phyloP scores from a whole-genome alignment of 2,329 filamentous ascomycete genomes.

The Colletotrichum eremochloae region DNA sequence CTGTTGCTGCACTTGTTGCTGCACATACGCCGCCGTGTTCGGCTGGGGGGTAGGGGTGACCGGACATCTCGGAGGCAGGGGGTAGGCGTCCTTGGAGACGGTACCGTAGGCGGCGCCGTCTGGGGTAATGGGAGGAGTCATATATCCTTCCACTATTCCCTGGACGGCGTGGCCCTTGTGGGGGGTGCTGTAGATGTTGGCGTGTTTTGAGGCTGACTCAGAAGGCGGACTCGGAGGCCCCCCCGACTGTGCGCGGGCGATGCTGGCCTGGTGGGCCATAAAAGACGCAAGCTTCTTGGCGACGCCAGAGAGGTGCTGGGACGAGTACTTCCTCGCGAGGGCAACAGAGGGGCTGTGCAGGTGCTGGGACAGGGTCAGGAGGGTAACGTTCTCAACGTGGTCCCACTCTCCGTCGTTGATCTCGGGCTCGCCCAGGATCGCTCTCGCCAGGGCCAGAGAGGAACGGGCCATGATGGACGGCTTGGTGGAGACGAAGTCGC shows the following conservation, averaged over 20 bases:
- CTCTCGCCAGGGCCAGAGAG: conserved; percentile 86
- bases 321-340: conserved; percentile 71
- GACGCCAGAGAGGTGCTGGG: conserved; percentile 65
- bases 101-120: conserved; percentile 72
- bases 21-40: conserved; percentile 53
- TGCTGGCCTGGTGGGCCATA: conserved; percentile 70
- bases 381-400: conserved; percentile 76
- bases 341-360: conserved; percentile 70
- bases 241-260: conserved; percentile 61
- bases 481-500: conserved; percentile 93
- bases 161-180: conserved; percentile 78
- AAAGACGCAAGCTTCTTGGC: conserved; percentile 70
- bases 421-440: conserved; percentile 86
- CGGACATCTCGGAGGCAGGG: conserved; percentile 67
- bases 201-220: conserved; percentile 65
- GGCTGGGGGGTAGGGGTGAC: conserved; percentile 72
- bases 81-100: conserved; percentile 62
- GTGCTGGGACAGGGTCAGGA: conserved; percentile 71
- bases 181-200: conserved; percentile 80
- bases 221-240: conserved; percentile 72
- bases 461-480: conserved; percentile 92
- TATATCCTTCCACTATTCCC: conserved; percentile 78
- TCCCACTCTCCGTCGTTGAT: conserved; percentile 83
- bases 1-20: conserved; percentile 58
- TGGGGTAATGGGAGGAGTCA: conserved; percentile 88